A percentile compares a stretch with the other conserved stretches of the same genome.
These are phyloP conservation scores for Senecio squalidus DNA, from an alignment of 140 eudicot species.

Conservation along the genomic window DNA sequence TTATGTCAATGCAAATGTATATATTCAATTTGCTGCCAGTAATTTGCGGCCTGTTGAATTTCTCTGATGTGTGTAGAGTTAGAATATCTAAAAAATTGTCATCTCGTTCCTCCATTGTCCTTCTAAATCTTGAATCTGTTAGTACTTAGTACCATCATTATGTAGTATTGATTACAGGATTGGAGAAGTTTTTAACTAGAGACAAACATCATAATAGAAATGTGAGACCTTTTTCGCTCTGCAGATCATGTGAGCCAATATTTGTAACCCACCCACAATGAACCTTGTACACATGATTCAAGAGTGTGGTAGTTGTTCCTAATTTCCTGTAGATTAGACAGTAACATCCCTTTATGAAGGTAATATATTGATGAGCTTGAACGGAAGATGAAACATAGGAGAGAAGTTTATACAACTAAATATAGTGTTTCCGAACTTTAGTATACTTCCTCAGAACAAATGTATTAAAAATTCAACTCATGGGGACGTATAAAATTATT, in stretches of 20 bases:
- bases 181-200: neutral
- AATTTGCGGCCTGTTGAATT: neutral
- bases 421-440: neutral
- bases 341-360: neutral
- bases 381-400: neutral
- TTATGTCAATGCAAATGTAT: too few species aligned
- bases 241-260: neutral
- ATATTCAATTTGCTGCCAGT: neutral
- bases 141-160: neutral
- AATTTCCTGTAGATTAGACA: neutral
- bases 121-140: neutral
- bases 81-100: neutral
- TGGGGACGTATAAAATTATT: neutral
- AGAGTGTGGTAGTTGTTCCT: neutral
- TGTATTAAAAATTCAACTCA: neutral
- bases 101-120: neutral
- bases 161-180: neutral
- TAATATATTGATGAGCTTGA: neutral
- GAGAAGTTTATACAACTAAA: neutral
- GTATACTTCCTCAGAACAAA: neutral
- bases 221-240: neutral
- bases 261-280: neutral
- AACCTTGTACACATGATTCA: too few species aligned
- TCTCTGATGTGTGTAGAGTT: neutral
- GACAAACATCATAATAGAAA: too few species aligned